phyloP scores from a whole-genome alignment of 495 filamentous ascomycete species.

The Hyaloscypha hepaticicola region DNA sequence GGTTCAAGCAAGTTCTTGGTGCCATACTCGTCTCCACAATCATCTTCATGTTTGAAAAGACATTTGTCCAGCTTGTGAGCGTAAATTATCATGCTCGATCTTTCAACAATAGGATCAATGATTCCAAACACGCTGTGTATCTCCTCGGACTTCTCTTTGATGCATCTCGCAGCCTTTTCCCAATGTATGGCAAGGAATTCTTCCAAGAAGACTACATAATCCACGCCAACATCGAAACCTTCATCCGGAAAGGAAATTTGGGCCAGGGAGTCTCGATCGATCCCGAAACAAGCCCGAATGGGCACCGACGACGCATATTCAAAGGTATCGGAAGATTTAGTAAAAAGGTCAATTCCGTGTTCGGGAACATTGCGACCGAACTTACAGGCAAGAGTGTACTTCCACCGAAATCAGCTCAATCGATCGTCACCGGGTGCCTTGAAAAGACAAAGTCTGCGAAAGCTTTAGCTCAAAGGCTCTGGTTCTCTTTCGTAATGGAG shows the following conservation, averaged over 20 bases:
- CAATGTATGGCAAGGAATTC: slow-evolving; percentile 31
- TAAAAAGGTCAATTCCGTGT: slow-evolving; percentile 34
- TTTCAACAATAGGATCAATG: slow-evolving; percentile 58
- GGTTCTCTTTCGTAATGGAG: slow-evolving; percentile 35
- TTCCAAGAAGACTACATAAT: slow-evolving; percentile 33
- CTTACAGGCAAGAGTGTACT: slow-evolving; percentile 33
- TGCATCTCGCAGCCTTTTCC: slow-evolving; percentile 51
- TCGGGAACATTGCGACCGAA: slow-evolving; percentile 31
- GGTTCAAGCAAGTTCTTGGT: slow-evolving; percentile 6
- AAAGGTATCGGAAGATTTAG: slow-evolving; percentile 31
- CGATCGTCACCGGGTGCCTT: slow-evolving; percentile 31
- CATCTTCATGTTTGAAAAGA: slow-evolving; percentile 64
- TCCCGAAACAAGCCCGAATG: neutral
- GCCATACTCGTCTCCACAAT: slow-evolving; percentile 29
- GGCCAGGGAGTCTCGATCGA: slow-evolving; percentile 12
- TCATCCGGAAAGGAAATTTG: slow-evolving; percentile 12
- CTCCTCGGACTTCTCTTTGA: slow-evolving; percentile 72
- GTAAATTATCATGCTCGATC: slow-evolving; percentile 83
- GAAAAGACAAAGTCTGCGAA: slow-evolving; percentile 40
- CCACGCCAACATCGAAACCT: slow-evolving; percentile 31
- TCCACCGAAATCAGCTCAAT: slow-evolving; percentile 31
- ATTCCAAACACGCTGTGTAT: slow-evolving; percentile 67
- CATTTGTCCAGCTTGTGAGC: slow-evolving; percentile 73
- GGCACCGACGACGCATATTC: slow-evolving; percentile 30
- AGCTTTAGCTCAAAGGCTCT: slow-evolving; percentile 45